Evolutionary conservation across 768 basidiomycete species (phyloP).

Genomic region (Xerocomellus amylosporus): DNA sequence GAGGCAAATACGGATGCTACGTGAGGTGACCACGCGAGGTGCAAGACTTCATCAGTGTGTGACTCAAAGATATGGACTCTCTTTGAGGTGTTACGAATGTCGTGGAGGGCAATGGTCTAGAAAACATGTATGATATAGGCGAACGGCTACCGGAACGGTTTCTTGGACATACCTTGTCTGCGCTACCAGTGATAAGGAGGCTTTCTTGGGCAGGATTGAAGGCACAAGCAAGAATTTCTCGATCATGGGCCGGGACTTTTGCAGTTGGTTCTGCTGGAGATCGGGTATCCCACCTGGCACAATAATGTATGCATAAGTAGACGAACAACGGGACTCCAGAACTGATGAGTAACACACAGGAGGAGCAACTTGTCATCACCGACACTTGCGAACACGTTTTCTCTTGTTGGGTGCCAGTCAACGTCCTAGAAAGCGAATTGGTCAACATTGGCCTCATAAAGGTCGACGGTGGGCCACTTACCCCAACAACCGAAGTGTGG

Average conservation of each 20-base stretch:
- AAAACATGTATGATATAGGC: neutral
- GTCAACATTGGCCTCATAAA: neutral
- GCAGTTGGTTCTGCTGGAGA: conserved; percentile 63
- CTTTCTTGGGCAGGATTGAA: conserved; percentile 82
- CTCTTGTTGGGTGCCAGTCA: conserved; percentile 86
- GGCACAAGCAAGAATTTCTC: conserved; percentile 87
- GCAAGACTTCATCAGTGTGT: conserved; percentile 93
- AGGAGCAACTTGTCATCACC: conserved; percentile 94
- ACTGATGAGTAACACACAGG: conserved; percentile 55
- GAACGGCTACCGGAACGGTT: neutral
- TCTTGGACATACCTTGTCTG: conserved; percentile 70
- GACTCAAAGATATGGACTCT: conserved; percentile 89
- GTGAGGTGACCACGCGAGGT: conserved; percentile 94
- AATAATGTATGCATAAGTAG: conserved; percentile 1
- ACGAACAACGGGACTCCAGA: neutral
- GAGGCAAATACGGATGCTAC: conserved; percentile 91
- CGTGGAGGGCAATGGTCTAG: conserved; percentile 87
- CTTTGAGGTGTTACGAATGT: conserved; percentile 69
- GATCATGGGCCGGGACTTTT: conserved; percentile 81
- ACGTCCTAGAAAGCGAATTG: conserved; percentile 64
- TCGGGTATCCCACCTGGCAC: conserved; percentile 86
- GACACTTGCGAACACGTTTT: conserved; percentile 88
- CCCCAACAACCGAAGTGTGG: conserved; percentile 89
- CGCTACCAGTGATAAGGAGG: conserved; percentile 86
- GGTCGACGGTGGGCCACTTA: conserved; percentile 37